These are phyloP conservation scores for Marasmius fiardii DNA, from an alignment of 1,284 basidiomycete genomes.

Conservation along the genomic window DNA sequence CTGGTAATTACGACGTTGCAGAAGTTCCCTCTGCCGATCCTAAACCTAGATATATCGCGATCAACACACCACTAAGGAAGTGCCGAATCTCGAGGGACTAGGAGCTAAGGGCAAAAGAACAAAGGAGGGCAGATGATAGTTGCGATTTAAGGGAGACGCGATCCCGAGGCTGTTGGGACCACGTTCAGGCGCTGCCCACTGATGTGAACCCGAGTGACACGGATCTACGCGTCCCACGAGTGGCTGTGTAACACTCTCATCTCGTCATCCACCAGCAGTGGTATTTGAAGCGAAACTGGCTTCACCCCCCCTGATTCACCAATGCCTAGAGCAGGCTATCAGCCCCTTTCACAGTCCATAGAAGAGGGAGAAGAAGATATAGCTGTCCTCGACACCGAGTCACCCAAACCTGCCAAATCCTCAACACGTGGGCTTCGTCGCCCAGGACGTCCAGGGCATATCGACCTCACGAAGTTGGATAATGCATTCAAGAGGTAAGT, in stretches of 20 bases:
- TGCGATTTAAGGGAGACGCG: too few relatives aligned
- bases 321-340: slow-evolving; percentile 51
- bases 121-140: too few relatives aligned
- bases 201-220: too few relatives aligned
- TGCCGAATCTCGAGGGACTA: too few relatives aligned
- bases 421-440: slow-evolving; percentile 41
- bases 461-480: slow-evolving; percentile 76
- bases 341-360: slow-evolving; percentile 56
- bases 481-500: slow-evolving; percentile 74
- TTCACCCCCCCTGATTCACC: slow-evolving; percentile 34
- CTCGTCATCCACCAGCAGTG: background rate
- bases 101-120: too few relatives aligned
- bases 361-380: slow-evolving; percentile 56
- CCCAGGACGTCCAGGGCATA: slow-evolving; percentile 52
- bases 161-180: too few relatives aligned
- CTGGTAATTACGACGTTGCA: too few relatives aligned
- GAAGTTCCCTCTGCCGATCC: too few relatives aligned
- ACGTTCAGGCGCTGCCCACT: too few relatives aligned
- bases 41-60: too few relatives aligned
- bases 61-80: too few relatives aligned
- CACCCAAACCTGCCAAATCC: slow-evolving; percentile 22
- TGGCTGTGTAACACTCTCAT: background rate
- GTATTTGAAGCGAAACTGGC: slow-evolving; percentile 2
- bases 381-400: slow-evolving; percentile 26
- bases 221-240: too few relatives aligned